A percentile compares a stretch with the other conserved stretches of the same genome.
Conservation (phyloP, 345 rosid species). For the Eutrema japonicum region DNA sequence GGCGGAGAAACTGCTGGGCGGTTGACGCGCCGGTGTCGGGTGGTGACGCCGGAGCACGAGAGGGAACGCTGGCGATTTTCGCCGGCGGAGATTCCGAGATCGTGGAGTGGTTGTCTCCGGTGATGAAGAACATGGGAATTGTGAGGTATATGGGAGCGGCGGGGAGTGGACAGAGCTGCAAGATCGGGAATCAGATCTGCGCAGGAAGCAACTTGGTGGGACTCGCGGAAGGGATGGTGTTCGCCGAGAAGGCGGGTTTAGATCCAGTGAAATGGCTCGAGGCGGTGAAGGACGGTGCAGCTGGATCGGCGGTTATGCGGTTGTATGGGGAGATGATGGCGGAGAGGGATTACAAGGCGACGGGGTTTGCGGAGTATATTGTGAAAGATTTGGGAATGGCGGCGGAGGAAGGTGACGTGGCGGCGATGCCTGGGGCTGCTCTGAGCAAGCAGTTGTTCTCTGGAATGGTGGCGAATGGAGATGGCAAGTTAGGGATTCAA, state of each 20-base stretch:
- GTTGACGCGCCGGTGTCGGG: conserved; percentile 84
- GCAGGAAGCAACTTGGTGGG: conserved; percentile 75
- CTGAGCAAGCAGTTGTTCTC: conserved; percentile 73
- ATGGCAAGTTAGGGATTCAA: conserved; percentile 71
- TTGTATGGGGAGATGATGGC: conserved; percentile 73
- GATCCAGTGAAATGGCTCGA: conserved; percentile 55
- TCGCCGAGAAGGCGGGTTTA: conserved; percentile 69
- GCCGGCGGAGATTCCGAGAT: conserved; percentile 68
- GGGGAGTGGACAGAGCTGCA: conserved; percentile 80
- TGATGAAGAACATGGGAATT: conserved; percentile 62
- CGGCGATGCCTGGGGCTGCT: conserved; percentile 70
- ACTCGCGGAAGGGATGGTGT: conserved; percentile 73
- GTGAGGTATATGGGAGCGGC: conserved; percentile 69
- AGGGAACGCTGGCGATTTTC: conserved; percentile 65
- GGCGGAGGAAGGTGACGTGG: conserved; percentile 60
- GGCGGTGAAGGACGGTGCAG: conserved; percentile 65
- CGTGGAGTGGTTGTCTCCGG: conserved; percentile 63
- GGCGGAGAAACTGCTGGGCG: conserved; percentile 59
- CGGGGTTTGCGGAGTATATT: conserved; percentile 77
- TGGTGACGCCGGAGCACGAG: conserved; percentile 72
- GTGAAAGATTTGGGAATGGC: conserved; percentile 94
- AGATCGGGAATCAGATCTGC: conserved; percentile 77
- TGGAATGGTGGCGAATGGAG: conserved; percentile 85
- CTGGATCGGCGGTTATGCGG: conserved; percentile 73
- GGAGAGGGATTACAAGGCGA: conserved; percentile 63